Conservation (phyloP, 805 yeast species). For the Clavispora vitiphila region DNA sequence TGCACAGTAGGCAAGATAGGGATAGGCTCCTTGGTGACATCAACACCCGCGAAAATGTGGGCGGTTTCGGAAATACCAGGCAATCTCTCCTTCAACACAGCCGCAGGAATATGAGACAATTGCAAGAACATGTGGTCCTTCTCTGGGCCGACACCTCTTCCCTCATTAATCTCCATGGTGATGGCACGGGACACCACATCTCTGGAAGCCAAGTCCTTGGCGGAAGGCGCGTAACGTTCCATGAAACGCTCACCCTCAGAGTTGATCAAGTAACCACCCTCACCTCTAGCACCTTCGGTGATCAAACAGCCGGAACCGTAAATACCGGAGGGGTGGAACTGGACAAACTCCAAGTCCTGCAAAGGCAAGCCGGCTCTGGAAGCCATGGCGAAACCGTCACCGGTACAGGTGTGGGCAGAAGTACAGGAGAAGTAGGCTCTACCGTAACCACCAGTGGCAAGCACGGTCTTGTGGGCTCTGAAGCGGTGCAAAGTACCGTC, state of each 20-base stretch:
- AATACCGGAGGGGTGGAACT: constrained; percentile 99
- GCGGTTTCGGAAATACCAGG: constrained; percentile 99
- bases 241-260: constrained; percentile 98
- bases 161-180: constrained; percentile 97
- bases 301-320: constrained; percentile 98
- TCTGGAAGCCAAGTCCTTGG: constrained; percentile 97
- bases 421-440: constrained; percentile 98
- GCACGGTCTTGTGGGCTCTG: constrained; percentile 92
- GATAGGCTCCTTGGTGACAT: constrained; percentile 98
- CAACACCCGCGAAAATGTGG: constrained; percentile 97
- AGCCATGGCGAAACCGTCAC: constrained; percentile 98
- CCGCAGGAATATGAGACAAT: constrained; percentile 88
- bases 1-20: constrained; percentile 98
- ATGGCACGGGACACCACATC: constrained; percentile 98
- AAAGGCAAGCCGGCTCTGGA: constrained; percentile 97
- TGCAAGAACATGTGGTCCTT: constrained; percentile 95
- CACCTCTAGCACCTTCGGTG: constrained; percentile 99
- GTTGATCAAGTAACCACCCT: constrained; percentile 96
- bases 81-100: constrained; percentile 87
- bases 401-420: constrained; percentile 99
- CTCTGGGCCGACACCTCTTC: constrained; percentile 97
- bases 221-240: constrained; percentile 99
- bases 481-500: constrained; percentile 98
- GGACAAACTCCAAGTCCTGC: constrained; percentile 95
- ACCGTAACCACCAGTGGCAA: constrained; percentile 99